phyloP scores from a whole-genome alignment of 106 monocot genomes.

The Chionographis japonica region DNA sequence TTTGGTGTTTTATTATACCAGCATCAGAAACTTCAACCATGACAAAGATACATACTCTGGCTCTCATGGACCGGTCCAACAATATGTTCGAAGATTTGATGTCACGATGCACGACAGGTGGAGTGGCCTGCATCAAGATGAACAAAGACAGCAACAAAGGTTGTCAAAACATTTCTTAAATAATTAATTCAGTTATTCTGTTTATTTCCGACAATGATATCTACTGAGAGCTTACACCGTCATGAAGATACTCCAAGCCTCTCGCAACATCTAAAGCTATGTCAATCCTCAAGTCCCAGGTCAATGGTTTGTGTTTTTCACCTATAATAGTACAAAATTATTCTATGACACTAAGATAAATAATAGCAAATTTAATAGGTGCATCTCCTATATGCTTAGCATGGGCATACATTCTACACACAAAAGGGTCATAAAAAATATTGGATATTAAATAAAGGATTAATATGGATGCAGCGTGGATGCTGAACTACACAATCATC shows the following conservation, averaged over 20 bases:
- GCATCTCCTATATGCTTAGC: too few relatives aligned
- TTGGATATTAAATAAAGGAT: too few relatives aligned
- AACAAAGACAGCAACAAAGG: conserved; percentile 7
- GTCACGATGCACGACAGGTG: conserved; percentile 91
- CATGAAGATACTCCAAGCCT: conserved; percentile 97
- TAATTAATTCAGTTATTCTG: neutral
- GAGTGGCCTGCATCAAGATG: conserved; percentile 63
- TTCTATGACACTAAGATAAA: neutral
- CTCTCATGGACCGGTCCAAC: conserved; percentile 77
- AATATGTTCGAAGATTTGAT: conserved; percentile 94
- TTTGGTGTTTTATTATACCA: neutral
- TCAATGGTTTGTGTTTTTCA: conserved; percentile 43
- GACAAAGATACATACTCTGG: conserved; percentile 55
- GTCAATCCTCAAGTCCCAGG: conserved; percentile 74
- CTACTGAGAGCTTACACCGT: conserved; percentile 59
- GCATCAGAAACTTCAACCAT: neutral
- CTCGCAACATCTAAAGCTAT: conserved; percentile 93
- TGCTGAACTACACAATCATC: too few relatives aligned
- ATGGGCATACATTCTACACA: too few relatives aligned
- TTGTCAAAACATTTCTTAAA: neutral
- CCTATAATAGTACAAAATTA: conserved; percentile 19
- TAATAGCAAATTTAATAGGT: neutral
- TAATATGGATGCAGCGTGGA: too few relatives aligned
- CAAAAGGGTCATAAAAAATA: too few relatives aligned
- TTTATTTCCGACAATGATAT: neutral